Conservation (phyloP, 306 rosid genomes). For the Hippophae rhamnoides region DNA sequence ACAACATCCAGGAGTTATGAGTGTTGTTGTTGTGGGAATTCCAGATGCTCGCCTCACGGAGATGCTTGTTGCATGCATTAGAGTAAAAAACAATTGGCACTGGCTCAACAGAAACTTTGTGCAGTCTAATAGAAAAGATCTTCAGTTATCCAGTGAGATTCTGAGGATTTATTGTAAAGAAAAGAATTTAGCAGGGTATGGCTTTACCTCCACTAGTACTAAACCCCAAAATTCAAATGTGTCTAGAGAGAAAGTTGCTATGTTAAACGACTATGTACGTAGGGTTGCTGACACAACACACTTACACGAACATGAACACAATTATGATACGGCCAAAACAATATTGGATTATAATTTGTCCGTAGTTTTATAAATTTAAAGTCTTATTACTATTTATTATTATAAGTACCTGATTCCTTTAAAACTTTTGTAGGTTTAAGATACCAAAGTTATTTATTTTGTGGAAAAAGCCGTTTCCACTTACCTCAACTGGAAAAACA, state of each 20-base stretch:
- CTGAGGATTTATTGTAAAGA: constrained; percentile 42
- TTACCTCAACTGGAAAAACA: constrained; percentile 58
- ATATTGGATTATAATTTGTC: no score
- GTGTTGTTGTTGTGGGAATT: constrained; percentile 55
- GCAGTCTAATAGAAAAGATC: constrained; percentile 19
- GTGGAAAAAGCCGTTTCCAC: constrained; percentile 70
- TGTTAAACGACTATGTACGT: no score
- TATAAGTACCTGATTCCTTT: neutral
- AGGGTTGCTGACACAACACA: no score
- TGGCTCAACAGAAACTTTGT: constrained; percentile 30
- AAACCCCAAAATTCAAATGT: neutral
- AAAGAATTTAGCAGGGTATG: constrained; percentile 52
- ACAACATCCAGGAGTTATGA: constrained; percentile 64
- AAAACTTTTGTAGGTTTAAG: constrained; percentile 55
- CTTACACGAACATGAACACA: no score
- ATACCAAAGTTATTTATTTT: constrained; percentile 49
- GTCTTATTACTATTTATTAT: no score
- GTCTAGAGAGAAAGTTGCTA: no score
- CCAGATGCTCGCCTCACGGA: constrained; percentile 59
- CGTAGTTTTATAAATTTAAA: no score
- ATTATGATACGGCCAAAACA: no score
- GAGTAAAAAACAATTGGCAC: constrained; percentile 46
- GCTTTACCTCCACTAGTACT: neutral
- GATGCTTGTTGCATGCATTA: constrained; percentile 59
- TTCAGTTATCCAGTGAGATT: constrained; percentile 31